Evolutionary conservation across 495 filamentous ascomycete species (phyloP).

Genomic region (Parmelia sp.): DNA sequence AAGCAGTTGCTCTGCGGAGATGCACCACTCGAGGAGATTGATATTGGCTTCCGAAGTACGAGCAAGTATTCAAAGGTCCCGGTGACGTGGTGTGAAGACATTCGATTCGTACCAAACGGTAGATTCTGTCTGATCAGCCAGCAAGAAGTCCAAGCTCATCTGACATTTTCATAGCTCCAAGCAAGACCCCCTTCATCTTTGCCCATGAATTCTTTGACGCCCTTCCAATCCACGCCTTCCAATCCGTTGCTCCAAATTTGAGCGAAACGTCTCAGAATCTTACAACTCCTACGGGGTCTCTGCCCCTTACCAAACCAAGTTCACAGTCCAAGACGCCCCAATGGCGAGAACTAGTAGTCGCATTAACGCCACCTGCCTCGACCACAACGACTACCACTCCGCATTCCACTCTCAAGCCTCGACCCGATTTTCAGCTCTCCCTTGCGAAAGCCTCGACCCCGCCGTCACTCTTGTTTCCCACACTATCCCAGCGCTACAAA

Average conservation of each 20-base stretch:
- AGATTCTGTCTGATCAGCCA: slow-evolving; percentile 14
- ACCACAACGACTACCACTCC: slow-evolving; percentile 30
- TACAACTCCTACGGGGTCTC: slow-evolving; percentile 42
- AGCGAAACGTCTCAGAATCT: slow-evolving; percentile 37
- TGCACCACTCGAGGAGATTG: slow-evolving; percentile 58
- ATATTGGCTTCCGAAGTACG: slow-evolving; percentile 66
- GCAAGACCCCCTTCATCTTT: slow-evolving; percentile 81
- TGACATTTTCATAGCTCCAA: slow-evolving; percentile 35
- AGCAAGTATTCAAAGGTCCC: slow-evolving; percentile 68
- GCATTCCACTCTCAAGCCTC: slow-evolving; percentile 40
- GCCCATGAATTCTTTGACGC: slow-evolving; percentile 99
- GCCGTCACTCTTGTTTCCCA: slow-evolving; percentile 76
- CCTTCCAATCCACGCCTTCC: slow-evolving; percentile 94
- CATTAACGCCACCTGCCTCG: slow-evolving; percentile 47
- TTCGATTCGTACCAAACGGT: slow-evolving; percentile 72
- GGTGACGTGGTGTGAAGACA: slow-evolving; percentile 87
- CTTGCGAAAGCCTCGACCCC: slow-evolving; percentile 66
- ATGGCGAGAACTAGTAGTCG: slow-evolving; percentile 86
- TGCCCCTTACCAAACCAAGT: slow-evolving; percentile 39
- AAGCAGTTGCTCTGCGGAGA: slow-evolving; percentile 76
- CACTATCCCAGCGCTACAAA: slow-evolving; percentile 73
- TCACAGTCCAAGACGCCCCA: slow-evolving; percentile 49
- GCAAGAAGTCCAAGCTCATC: slow-evolving; percentile 2
- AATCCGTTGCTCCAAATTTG: slow-evolving; percentile 53
- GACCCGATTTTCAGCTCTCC: slow-evolving; percentile 79